Conservation (phyloP, 192 early-diverging fungal species). For the Linderina pennispora region DNA sequence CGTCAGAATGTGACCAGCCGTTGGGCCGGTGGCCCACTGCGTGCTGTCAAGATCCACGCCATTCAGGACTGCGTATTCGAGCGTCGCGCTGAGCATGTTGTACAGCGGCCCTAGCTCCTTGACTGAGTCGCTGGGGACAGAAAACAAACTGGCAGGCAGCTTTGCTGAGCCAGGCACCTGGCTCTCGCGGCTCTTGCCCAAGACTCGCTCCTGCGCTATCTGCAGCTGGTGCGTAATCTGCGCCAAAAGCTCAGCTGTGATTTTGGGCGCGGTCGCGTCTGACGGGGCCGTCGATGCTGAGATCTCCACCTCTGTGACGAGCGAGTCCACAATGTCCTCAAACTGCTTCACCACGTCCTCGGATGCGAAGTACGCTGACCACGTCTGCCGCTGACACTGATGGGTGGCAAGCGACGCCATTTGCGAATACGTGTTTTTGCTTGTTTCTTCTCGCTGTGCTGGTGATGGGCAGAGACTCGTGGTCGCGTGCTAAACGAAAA, state of each 20-base stretch:
- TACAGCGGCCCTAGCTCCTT: conserved; percentile 26
- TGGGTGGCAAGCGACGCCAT: conserved; percentile 28
- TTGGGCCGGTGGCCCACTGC: conserved; percentile 6
- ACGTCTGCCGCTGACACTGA: conserved; percentile 37
- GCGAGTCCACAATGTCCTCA: conserved; percentile 27
- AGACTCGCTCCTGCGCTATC: conserved; percentile 25
- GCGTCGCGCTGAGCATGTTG: conserved; percentile 27
- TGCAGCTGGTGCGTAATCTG: conserved; percentile 28
- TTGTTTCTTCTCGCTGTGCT: no score
- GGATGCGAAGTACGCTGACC: conserved; percentile 43
- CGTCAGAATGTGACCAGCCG: conserved; percentile 12
- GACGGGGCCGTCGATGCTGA: conserved; percentile 10
- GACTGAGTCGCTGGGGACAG: conserved; percentile 16
- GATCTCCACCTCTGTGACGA: conserved; percentile 32
- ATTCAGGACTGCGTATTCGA: conserved; percentile 17
- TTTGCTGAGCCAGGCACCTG: conserved; percentile 23
- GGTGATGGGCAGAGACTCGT: no score
- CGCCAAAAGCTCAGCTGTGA: conserved; percentile 21
- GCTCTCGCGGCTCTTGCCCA: conserved; percentile 5
- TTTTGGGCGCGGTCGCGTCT: conserved; percentile 8
- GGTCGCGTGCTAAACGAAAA: no score
- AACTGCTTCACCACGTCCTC: conserved; percentile 15
- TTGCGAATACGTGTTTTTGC: no score
- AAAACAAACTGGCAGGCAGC: conserved; percentile 25
- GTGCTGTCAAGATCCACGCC: conserved; percentile 7